Evolutionary conservation across 2,329 filamentous ascomycete genomes (phyloP), one percentile per base, ranked within the genome.

Genomic region (Colletotrichum sp.): DNA sequence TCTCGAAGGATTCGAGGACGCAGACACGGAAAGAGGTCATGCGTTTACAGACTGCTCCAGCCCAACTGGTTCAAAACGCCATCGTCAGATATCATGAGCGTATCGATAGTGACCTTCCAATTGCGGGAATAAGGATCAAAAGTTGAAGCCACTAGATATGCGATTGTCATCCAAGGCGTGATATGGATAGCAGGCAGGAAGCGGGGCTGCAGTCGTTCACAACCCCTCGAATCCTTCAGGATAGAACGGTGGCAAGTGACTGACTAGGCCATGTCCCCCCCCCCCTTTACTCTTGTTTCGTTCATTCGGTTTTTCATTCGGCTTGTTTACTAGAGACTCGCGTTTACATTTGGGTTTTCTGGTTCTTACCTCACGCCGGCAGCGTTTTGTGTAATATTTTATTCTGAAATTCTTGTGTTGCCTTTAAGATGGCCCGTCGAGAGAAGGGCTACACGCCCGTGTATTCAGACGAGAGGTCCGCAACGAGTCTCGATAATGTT

Each of bases 81-180:
- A 24, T 60, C 44, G 21, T 26, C 12, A 69, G 73, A 69, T 69
- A 69, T 60, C 21, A 65, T 21, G 26, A 49, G n/a, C 44, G 13
- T 15, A 32, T 12, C 15, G n/a, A 28, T 36, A 36, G 7, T 49
- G 74, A 73, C 74, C 74, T 76, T 76, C 74, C 70, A 30, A 7
- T 59, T 73, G 18, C n/a, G 59, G 64, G 10, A 13, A 52, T 24
- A 69, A 72, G 64, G 57, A 69, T 73, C 49, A 28, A 34, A 13
- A 34, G 2, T 8, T 62, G 28, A 34, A 6, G 6, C 28, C 59
- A 62, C 44, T 52, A 52, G 12, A 52, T 34, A 2, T 12, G 10
- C 3, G 28, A 18, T n/a, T 62, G 28, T 18, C 21, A 62, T 62
- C 59, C 15, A 13, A 62, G 32, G 18, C 28, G n/a, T 59, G 21